phyloP scores from a whole-genome alignment of 192 early-diverging fungal species.

The Geranomyces michiganensis region DNA sequence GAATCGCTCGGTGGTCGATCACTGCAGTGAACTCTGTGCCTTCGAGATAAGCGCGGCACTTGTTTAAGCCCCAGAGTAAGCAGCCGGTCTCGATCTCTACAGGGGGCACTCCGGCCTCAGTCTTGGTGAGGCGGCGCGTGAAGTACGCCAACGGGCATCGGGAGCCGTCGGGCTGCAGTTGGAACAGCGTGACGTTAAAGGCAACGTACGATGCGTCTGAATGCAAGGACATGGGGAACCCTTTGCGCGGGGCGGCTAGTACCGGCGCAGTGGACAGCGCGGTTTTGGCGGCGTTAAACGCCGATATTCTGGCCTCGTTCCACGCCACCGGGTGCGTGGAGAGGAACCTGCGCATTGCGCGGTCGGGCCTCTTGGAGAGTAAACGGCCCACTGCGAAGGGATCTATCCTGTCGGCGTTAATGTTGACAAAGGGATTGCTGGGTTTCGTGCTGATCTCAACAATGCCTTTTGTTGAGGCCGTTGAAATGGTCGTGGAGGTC shows the following conservation, averaged over 20 bases:
- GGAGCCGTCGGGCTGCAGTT: no score
- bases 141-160: no score
- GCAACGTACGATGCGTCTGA: no score
- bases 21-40: not conserved
- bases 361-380: not conserved
- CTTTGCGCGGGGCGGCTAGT: no score
- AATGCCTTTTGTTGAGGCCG: no score
- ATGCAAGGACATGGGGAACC: no score
- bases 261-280: no score
- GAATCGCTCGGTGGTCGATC: not conserved
- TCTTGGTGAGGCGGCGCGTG: no score
- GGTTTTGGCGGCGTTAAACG: no score
- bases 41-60: not conserved
- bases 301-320: not conserved
- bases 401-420: not conserved
- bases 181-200: no score
- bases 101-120: slow-evolving; percentile 3
- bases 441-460: not conserved
- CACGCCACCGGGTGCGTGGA: not conserved
- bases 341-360: not conserved
- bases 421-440: no score
- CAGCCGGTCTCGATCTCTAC: slow-evolving; percentile 1
- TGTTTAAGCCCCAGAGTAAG: slow-evolving; percentile 2
- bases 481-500: no score
- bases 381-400: not conserved